Percentiles rank a stretch among this genome's conserved stretches.
phyloP scores from a whole-genome alignment of 164 flowering plant species.

The Pachysandra terminalis region DNA sequence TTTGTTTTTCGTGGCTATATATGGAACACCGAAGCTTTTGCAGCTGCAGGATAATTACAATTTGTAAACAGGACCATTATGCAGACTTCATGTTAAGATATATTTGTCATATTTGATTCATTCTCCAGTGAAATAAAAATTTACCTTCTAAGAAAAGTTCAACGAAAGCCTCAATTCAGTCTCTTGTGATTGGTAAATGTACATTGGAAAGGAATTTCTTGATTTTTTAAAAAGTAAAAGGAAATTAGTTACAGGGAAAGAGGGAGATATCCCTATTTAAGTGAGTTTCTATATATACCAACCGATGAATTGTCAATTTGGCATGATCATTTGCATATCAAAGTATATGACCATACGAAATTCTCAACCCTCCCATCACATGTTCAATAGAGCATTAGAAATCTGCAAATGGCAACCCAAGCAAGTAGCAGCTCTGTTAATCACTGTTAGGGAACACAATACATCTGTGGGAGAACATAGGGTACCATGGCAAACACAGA shows the following conservation, averaged over 20 bases:
- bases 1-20: too few relatives aligned
- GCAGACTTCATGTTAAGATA: not conserved
- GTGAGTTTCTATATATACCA: too few relatives aligned
- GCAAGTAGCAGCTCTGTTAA: not conserved
- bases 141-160: not conserved
- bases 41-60: not conserved
- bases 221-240: not conserved
- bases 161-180: not conserved
- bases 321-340: too few relatives aligned
- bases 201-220: not conserved
- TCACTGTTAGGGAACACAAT: too few relatives aligned
- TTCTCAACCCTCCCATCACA: not conserved
- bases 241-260: not conserved
- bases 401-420: not conserved
- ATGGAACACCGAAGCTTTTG: not conserved
- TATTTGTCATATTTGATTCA: not conserved
- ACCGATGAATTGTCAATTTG: too few relatives aligned
- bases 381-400: not conserved
- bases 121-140: not conserved
- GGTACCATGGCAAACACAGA: too few relatives aligned
- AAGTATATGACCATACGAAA: too few relatives aligned
- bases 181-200: not conserved
- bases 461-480: not conserved
- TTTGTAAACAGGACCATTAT: not conserved
- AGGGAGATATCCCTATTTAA: too few relatives aligned